These are phyloP conservation scores for Neurospora sp. DNA, from an alignment of 495 filamentous ascomycete genomes.

Conservation along the genomic window DNA sequence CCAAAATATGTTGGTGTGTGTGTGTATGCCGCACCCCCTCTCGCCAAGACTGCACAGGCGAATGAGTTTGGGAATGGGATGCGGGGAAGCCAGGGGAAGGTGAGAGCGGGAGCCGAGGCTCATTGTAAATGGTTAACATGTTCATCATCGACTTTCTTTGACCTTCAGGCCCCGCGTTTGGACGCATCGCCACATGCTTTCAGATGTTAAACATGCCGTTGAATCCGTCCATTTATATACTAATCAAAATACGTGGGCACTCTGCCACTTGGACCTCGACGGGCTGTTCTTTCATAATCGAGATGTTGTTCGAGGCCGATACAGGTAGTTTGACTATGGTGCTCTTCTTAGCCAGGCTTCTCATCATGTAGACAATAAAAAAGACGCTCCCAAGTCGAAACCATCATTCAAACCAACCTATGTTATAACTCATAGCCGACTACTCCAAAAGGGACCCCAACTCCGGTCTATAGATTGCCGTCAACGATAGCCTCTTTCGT, in stretches of 20 bases:
- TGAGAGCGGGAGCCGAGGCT: neutral
- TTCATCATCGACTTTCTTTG: neutral
- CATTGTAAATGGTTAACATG: neutral
- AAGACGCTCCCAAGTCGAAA: neutral
- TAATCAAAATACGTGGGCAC: neutral
- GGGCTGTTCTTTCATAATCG: neutral
- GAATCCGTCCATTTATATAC: neutral
- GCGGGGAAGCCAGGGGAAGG: conserved; percentile 4
- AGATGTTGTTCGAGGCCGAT: neutral
- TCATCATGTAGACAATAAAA: neutral
- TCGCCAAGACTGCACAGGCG: too few relatives aligned
- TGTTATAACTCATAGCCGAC: neutral
- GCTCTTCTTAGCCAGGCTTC: neutral
- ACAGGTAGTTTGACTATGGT: neutral
- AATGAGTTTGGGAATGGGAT: too few relatives aligned
- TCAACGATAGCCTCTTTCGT: neutral
- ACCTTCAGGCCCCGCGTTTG: neutral
- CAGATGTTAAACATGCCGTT: neutral
- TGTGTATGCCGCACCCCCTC: too few relatives aligned
- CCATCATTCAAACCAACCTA: neutral
- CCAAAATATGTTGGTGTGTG: too few relatives aligned
- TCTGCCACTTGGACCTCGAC: neutral
- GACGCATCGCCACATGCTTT: neutral
- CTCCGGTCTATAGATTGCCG: neutral
- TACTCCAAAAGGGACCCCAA: neutral